Evolutionary conservation across 805 yeast species (phyloP), one percentile per base, ranked within the genome.

Genomic region (Barnettozyma populi): DNA sequence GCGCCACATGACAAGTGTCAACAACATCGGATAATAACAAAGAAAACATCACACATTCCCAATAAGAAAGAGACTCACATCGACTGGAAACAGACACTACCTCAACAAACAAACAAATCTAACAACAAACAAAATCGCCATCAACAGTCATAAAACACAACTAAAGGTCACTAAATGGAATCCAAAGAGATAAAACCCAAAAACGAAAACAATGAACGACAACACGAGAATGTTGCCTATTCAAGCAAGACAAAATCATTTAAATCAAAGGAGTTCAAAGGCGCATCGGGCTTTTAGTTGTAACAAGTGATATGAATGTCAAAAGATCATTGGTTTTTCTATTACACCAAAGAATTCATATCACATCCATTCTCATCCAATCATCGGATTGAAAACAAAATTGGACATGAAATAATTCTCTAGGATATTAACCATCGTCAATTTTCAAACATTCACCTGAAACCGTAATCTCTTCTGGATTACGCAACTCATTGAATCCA

Each of bases 401-500:
- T 32, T 32, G 52, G 50, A 44, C 43, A 31, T 23, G 21, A 46
- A 14, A 45, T 18, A 40, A 23, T 36, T 40, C 46, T 24, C 5
- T 4, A 19, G 9, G 9, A 32, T 18, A 19, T 21, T 29, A 16
- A 24, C 47, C 20, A n/a, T 13, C 5, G 25, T 25, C 18, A 3
- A 40, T 13, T 41, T 25, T 10, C 36, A 44, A 35, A 7, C 21
- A 5, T 5, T 29, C 7, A 24, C 23, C 29, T 19, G 49, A 46
- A 53, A 46, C 55, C 51, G 70, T 64, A 65, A 69, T 67, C 73
- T 57, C 73, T 62, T 64, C 73, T 69, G 73, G 72, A 69, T 69
- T 67, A 66, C 73, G 72, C 73, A 68, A 67, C 68, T 67, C 68
- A 61, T 65, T 71, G 59, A 66, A 63, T 47, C 56, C 70, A 56